Conservation (phyloP, 1,284 basidiomycete species). For the Melanopsichium pennsylvanicum region DNA sequence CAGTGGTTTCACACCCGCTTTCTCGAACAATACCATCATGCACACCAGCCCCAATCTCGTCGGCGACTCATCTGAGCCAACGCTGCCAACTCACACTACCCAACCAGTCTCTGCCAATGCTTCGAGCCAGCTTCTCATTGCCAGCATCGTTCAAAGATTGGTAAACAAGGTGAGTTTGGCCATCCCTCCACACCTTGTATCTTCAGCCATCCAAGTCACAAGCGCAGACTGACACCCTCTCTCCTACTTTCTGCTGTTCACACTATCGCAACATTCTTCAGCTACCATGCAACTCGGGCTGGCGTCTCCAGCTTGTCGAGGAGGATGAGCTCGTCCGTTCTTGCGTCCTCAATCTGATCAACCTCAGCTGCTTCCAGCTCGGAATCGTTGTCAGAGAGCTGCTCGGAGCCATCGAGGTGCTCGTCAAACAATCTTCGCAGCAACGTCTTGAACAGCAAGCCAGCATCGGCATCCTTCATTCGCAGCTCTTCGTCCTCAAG, state of each 20-base stretch:
- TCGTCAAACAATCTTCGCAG: conserved; percentile 48
- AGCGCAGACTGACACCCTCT: neutral
- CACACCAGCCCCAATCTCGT: conserved; percentile 22
- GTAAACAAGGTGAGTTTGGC: conserved; percentile 47
- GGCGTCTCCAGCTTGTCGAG: conserved; percentile 48
- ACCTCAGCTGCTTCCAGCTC: conserved; percentile 53
- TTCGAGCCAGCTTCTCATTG: conserved; percentile 52
- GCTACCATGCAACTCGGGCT: conserved; percentile 58
- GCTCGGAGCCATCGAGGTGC: conserved; percentile 47
- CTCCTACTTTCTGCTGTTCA: no score
- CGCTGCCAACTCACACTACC: conserved; percentile 7
- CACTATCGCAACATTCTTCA: neutral
- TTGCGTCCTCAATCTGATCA: conserved; percentile 55
- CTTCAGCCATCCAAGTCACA: no score
- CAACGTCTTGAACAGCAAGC: conserved; percentile 61
- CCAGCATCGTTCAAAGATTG: conserved; percentile 56
- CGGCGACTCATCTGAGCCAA: conserved; percentile 9
- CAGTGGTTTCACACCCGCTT: conserved; percentile 21
- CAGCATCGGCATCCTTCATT: conserved; percentile 74
- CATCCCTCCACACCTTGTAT: no score
- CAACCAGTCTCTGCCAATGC: conserved; percentile 6
- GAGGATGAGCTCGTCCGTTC: conserved; percentile 54
- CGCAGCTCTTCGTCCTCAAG: conserved; percentile 87
- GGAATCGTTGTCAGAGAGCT: conserved; percentile 52
- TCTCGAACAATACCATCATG: conserved; percentile 17